Evolutionary conservation across 2,329 filamentous ascomycete species (phyloP).

Genomic region (Xylaria sp.): DNA sequence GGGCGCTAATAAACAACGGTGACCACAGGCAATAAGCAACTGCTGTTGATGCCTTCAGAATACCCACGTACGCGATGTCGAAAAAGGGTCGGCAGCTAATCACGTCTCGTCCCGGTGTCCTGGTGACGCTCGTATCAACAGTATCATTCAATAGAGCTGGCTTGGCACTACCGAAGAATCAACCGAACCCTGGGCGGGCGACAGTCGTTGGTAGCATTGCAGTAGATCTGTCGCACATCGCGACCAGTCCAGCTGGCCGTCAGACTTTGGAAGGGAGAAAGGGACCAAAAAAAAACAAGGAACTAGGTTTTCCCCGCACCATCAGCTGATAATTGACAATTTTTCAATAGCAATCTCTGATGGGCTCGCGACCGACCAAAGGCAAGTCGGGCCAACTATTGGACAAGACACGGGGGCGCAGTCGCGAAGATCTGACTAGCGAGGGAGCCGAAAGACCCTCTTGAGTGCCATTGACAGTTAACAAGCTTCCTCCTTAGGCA

Average conservation of each 20-base stretch:
- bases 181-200: slow-evolving; percentile 15
- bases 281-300: neutral
- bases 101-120: slow-evolving; percentile 25
- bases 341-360: slow-evolving; percentile 20
- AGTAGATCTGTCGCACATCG: slow-evolving; percentile 27
- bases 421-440: slow-evolving; percentile 34
- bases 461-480: slow-evolving; percentile 4
- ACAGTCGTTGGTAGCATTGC: slow-evolving; percentile 22
- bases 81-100: slow-evolving; percentile 26
- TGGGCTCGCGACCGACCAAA: slow-evolving; percentile 9
- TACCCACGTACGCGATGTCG: slow-evolving; percentile 21
- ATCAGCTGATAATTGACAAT: slow-evolving; percentile 34
- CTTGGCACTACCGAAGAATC: slow-evolving; percentile 26
- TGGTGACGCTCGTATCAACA: slow-evolving; percentile 32
- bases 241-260: slow-evolving; percentile 16
- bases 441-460: slow-evolving; percentile 21
- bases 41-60: slow-evolving; percentile 16
- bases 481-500: slow-evolving; percentile 32
- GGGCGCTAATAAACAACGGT: slow-evolving; percentile 27
- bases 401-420: slow-evolving; percentile 35
- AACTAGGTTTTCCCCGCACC: slow-evolving; percentile 16
- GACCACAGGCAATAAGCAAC: slow-evolving; percentile 8
- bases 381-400: slow-evolving; percentile 23
- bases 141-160: slow-evolving; percentile 26
- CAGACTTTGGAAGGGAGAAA: neutral